A percentile compares a stretch with the other conserved stretches of the same genome.
Evolutionary conservation across 768 basidiomycete species (phyloP).

Genomic region (Cystofilobasidium capitatum): DNA sequence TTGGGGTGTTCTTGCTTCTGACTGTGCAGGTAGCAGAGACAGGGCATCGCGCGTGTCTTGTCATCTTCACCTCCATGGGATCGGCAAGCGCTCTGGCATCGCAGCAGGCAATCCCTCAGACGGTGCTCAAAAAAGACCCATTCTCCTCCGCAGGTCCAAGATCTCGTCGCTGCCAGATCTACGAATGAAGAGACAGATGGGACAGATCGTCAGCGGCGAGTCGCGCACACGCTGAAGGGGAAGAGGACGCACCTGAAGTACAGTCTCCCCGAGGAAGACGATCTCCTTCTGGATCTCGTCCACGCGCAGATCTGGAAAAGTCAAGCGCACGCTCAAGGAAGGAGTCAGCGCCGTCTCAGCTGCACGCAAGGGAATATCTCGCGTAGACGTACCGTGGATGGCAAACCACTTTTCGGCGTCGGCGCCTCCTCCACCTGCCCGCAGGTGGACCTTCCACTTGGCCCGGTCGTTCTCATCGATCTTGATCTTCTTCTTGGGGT

Average conservation of each 20-base stretch:
- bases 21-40: too few species aligned
- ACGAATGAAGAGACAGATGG: background rate
- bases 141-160: constrained; percentile 10
- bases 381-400: constrained; percentile 49
- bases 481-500: constrained; percentile 30
- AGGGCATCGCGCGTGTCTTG: too few species aligned
- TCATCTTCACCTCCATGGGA: too few species aligned
- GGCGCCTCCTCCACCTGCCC: constrained; percentile 53
- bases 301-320: constrained; percentile 61
- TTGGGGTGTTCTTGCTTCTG: too few species aligned
- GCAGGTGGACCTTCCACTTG: constrained; percentile 65
- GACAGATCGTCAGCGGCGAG: background rate
- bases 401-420: constrained; percentile 90
- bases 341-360: background rate
- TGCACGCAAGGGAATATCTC: background rate
- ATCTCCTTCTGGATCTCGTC: constrained; percentile 94
- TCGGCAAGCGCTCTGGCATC: too few species aligned
- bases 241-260: constrained; percentile 61
- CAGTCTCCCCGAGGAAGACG: constrained; percentile 95
- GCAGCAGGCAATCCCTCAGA: too few species aligned
- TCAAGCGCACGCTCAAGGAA: background rate
- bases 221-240: too few species aligned
- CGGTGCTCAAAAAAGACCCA: background rate
- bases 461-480: constrained; percentile 71
- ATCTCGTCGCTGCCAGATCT: constrained; percentile 26